Base-by-base conservation (phyloP, 1,284 basidiomycete genomes). In the Ganoderma leucocontextum region DNA sequence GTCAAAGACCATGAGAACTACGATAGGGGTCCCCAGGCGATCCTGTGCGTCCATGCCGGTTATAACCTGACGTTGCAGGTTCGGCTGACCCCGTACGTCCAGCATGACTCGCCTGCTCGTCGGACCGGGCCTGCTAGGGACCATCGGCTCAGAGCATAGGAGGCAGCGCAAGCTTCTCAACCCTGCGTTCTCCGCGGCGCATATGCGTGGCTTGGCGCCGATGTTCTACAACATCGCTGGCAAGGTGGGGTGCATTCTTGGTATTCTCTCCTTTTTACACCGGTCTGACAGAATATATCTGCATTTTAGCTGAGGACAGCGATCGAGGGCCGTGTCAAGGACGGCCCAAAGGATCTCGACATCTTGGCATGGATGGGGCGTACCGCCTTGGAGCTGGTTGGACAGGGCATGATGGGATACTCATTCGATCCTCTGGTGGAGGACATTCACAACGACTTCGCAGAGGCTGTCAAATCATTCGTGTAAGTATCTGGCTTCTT, bases 351-450 rank as follows among this genome's bases (percentile, higher is more conserved):
- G 17, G 76, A 82, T 64, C 70, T 82, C 33, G 79, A 84, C 62
- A 68, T 83, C 12, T 69, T 80, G 15, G 71, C 75, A 9, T 84
- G 81, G 81, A 78, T 81, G 76, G 74, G 77, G 2, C 75, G 78
- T 13, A 75, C 76, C 5, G 80, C 82, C 19, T 66, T 82, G 13
- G 81, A 82, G 70, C 73, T 79, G 9, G 74, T 82, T 59, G 80
- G 79, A 1, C 79, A 80, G 66, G 79, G 75, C 10, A 78, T 77
- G 0, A 73, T 82, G 5, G 81, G 80, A 0, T 78, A 81, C 67
- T 77, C 79, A 0, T 82, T 82, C 64, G 75, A 79, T 55, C 72
- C 78, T 0, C 73, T 81, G 13, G 70, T 71, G 19, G 69, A 72
- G 7, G 71, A 76, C 10, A 62, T 58, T 6, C 61, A 63, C 0